Evolutionary conservation across 2,329 filamentous ascomycete species (phyloP).

Genomic region (Lecanicillium sp.): DNA sequence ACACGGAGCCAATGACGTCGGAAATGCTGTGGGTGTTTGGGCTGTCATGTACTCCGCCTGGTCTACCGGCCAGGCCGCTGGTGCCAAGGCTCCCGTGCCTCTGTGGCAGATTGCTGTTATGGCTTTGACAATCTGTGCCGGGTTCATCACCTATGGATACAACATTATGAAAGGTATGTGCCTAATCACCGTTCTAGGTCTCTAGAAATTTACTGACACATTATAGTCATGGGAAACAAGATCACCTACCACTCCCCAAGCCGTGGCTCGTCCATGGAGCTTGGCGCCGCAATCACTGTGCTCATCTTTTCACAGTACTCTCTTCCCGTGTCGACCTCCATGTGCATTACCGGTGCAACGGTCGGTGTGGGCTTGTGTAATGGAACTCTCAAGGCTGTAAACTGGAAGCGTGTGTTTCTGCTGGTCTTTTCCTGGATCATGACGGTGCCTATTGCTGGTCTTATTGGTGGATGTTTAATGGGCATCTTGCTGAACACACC

Average conservation of each 20-base stretch:
- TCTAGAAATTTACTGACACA: slow-evolving; percentile 16
- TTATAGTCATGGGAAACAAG: slow-evolving; percentile 69
- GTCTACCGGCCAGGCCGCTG: slow-evolving; percentile 52
- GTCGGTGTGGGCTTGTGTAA: slow-evolving; percentile 75
- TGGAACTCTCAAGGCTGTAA: slow-evolving; percentile 62
- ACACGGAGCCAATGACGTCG: slow-evolving; percentile 72
- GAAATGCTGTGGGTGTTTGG: slow-evolving; percentile 63
- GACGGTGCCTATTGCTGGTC: slow-evolving; percentile 35
- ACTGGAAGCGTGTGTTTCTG: slow-evolving; percentile 65
- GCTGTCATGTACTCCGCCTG: slow-evolving; percentile 63
- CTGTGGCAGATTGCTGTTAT: slow-evolving; percentile 72
- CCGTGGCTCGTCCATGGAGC: slow-evolving; percentile 64
- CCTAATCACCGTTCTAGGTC: not conserved
- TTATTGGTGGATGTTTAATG: slow-evolving; percentile 33
- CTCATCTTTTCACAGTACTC: slow-evolving; percentile 69
- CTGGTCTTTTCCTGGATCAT: slow-evolving; percentile 55
- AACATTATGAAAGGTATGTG: slow-evolving; percentile 72
- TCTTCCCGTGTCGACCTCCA: slow-evolving; percentile 68
- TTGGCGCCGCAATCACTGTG: slow-evolving; percentile 71
- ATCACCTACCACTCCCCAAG: slow-evolving; percentile 60
- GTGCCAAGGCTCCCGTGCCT: slow-evolving; percentile 58
- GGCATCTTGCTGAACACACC: slow-evolving; percentile 32
- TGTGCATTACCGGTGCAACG: slow-evolving; percentile 75
- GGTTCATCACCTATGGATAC: slow-evolving; percentile 69
- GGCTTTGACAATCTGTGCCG: slow-evolving; percentile 53